Percentiles rank a stretch among this genome's conserved stretches.
These are phyloP conservation scores for Trametes cubensis DNA, from an alignment of 768 basidiomycete genomes.

Conservation along the genomic window DNA sequence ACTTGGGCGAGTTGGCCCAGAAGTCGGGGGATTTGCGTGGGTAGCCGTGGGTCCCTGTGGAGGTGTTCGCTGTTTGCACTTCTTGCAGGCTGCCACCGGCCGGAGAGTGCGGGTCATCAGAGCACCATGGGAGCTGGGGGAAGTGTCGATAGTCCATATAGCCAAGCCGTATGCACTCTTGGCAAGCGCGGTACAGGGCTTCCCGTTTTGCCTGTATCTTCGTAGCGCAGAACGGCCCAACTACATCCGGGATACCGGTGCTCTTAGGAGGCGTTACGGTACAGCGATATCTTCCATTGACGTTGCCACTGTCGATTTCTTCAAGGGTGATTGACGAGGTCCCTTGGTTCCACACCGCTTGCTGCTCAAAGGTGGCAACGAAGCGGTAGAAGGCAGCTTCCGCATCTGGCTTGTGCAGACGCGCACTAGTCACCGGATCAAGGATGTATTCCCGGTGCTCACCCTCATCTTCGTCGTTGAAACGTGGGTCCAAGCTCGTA, in stretches of 20 bases:
- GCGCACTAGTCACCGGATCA: slow-evolving; percentile 65
- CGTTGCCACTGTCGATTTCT: neutral
- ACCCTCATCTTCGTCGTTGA: slow-evolving; percentile 50
- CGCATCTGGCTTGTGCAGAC: slow-evolving; percentile 62
- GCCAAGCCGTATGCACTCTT: slow-evolving; percentile 18
- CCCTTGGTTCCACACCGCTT: neutral
- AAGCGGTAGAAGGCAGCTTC: slow-evolving; percentile 59
- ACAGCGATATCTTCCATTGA: slow-evolving; percentile 10
- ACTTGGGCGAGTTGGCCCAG: slow-evolving; percentile 51
- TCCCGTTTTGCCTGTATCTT: slow-evolving; percentile 15
- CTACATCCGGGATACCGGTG: slow-evolving; percentile 7
- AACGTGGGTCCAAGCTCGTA: slow-evolving; percentile 45
- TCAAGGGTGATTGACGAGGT: slow-evolving; percentile 2
- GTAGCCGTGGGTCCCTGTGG: slow-evolving; percentile 54
- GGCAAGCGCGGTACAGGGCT: slow-evolving; percentile 24
- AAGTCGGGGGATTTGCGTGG: slow-evolving; percentile 62
- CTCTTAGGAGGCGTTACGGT: slow-evolving; percentile 24
- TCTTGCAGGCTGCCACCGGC: neutral
- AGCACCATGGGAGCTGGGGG: slow-evolving; percentile 30
- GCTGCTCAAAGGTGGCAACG: slow-evolving; percentile 28
- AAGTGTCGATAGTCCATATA: slow-evolving; percentile 41
- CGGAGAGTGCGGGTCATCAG: neutral
- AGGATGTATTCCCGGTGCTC: slow-evolving; percentile 43
- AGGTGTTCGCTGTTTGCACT: slow-evolving; percentile 15
- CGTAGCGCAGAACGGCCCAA: slow-evolving; percentile 8